These are phyloP conservation scores for Hypoxylon sp. DNA, from an alignment of 2,329 filamentous ascomycete species.

Conservation along the genomic window DNA sequence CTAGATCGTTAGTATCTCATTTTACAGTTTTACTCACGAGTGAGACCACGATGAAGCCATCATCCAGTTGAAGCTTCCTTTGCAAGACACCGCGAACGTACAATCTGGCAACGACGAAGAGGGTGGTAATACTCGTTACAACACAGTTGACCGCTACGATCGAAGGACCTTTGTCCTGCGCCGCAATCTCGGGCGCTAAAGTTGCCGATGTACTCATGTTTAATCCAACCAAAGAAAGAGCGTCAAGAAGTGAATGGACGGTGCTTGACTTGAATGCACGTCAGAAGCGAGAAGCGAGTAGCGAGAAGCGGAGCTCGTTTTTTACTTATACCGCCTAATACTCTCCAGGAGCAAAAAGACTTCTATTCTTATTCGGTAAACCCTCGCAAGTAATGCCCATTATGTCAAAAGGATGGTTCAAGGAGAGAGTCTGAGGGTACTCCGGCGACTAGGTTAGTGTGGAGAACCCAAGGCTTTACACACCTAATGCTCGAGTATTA, in stretches of 20 bases:
- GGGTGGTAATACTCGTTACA: constrained; percentile 52
- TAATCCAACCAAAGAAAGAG: constrained; percentile 2
- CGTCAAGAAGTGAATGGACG: background rate
- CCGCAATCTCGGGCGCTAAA: constrained; percentile 16
- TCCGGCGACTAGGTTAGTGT: constrained; percentile 15
- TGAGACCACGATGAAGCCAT: constrained; percentile 52
- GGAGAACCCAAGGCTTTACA: constrained; percentile 16
- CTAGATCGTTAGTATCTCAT: no score
- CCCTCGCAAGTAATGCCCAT: constrained; percentile 4
- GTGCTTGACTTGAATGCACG: constrained; percentile 7
- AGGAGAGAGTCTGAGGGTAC: constrained; percentile 19
- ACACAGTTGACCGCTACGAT: constrained; percentile 54
- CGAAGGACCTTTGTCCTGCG: constrained; percentile 55
- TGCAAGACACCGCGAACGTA: constrained; percentile 54
- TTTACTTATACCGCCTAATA: constrained; percentile 15
- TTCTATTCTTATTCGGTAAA: background rate
- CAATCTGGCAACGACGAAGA: constrained; percentile 55
- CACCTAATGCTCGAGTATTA: background rate
- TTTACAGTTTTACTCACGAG: constrained; percentile 44
- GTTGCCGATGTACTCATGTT: constrained; percentile 10
- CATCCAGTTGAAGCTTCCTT: constrained; percentile 53
- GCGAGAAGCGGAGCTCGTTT: constrained; percentile 1
- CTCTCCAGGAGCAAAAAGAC: background rate
- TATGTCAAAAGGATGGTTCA: background rate
- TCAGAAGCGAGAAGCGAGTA: background rate